Conservation (phyloP, 345 rosid genomes). For the Sapria himalayana region DNA sequence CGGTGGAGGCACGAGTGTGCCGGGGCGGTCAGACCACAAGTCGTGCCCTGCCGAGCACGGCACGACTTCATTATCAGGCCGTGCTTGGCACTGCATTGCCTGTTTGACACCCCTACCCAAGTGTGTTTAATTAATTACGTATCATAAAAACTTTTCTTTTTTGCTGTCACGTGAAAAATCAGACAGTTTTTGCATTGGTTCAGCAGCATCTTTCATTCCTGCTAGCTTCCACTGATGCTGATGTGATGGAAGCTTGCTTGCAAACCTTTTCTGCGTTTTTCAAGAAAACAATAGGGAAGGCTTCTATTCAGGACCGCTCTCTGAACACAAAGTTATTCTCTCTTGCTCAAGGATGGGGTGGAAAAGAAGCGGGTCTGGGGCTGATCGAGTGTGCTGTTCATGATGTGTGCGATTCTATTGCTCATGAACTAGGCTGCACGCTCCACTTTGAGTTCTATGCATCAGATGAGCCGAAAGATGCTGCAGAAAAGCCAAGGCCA, state of each 20-base stretch:
- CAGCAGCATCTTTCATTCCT: constrained; percentile 92
- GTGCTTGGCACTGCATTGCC: too few species aligned
- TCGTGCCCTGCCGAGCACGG: too few species aligned
- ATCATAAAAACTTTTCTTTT: too few species aligned
- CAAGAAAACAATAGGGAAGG: constrained; percentile 65
- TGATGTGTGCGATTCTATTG: constrained; percentile 43
- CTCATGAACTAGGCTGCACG: constrained; percentile 67
- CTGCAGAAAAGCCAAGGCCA: constrained; percentile 22
- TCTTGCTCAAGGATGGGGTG: constrained; percentile 99
- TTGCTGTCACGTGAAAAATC: too few species aligned
- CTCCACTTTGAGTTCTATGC: constrained; percentile 93
- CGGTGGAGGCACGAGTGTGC: too few species aligned
- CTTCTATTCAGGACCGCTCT: constrained; percentile 58
- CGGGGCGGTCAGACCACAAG: too few species aligned
- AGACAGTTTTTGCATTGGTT: constrained; percentile 16
- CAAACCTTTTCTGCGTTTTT: constrained; percentile 76
- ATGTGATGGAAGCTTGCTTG: constrained; percentile 79
- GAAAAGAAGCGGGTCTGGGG: constrained; percentile 96
- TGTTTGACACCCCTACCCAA: too few species aligned
- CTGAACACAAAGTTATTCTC: constrained; percentile 63
- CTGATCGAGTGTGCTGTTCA: constrained; percentile 48
- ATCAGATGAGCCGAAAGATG: constrained; percentile 16
- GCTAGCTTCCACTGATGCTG: constrained; percentile 89
- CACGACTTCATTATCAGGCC: too few species aligned
- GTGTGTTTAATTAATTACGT: too few species aligned